Percentiles rank a stretch among this genome's conserved stretches.
These are phyloP conservation scores for Lactarius trivialis DNA, from an alignment of 768 basidiomycete species.

Conservation along the genomic window DNA sequence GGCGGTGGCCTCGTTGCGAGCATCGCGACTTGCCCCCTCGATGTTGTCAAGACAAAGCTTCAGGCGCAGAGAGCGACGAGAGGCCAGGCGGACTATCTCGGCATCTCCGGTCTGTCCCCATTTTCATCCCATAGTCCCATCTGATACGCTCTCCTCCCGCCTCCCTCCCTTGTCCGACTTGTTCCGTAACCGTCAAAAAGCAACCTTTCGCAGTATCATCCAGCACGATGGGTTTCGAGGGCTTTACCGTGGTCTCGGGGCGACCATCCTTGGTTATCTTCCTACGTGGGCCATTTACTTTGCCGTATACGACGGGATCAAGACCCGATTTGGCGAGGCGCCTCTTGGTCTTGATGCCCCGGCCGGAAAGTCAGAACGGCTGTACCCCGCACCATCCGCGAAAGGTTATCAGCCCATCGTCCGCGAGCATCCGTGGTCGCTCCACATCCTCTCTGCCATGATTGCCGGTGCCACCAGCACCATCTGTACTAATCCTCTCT, in stretches of 20 bases:
- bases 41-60: slow-evolving; percentile 95
- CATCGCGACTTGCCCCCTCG: slow-evolving; percentile 92
- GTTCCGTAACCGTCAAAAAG: background rate
- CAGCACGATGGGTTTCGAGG: slow-evolving; percentile 73
- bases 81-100: slow-evolving; percentile 60
- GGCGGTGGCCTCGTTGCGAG: slow-evolving; percentile 91
- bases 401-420: slow-evolving; percentile 80
- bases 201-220: slow-evolving; percentile 43
- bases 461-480: slow-evolving; percentile 90
- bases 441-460: slow-evolving; percentile 95
- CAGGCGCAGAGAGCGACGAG: slow-evolving; percentile 82
- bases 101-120: slow-evolving; percentile 22
- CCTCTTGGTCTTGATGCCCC: slow-evolving; percentile 38
- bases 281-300: slow-evolving; percentile 99
- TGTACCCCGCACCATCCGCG: slow-evolving; percentile 78
- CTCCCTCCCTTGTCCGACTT: slow-evolving; percentile 4
- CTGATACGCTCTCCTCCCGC: slow-evolving; percentile 24
- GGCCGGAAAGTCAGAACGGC: slow-evolving; percentile 34
- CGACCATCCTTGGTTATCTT: slow-evolving; percentile 92
- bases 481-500: slow-evolving; percentile 89
- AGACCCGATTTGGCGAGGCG: slow-evolving; percentile 68
- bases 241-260: slow-evolving; percentile 94
- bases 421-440: slow-evolving; percentile 76
- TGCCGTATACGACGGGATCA: slow-evolving; percentile 94
- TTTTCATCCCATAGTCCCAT: background rate